A percentile compares a stretch with the other conserved stretches of the same genome.
phyloP scores from a whole-genome alignment of 2,329 filamentous ascomycete genomes.

The Epichloe baconii region DNA sequence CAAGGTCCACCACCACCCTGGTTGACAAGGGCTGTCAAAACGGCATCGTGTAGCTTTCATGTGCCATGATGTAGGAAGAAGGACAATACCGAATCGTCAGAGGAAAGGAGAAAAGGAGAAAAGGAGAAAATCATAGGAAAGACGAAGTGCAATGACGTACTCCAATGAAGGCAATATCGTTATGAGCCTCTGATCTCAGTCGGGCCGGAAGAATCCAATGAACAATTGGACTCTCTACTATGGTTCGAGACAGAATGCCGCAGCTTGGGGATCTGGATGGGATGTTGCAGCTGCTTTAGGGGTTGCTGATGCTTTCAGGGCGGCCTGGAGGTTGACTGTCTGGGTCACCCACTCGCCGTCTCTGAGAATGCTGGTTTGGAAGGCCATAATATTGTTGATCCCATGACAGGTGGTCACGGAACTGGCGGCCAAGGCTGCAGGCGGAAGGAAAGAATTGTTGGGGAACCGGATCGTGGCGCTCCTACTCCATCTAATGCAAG shows the following conservation, averaged over 20 bases:
- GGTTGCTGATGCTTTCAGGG: slow-evolving; percentile 25
- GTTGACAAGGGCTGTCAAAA: background rate
- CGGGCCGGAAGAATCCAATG: slow-evolving; percentile 71
- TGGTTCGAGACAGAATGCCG: slow-evolving; percentile 66
- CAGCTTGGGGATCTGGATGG: slow-evolving; percentile 35
- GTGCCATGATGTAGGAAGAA: background rate
- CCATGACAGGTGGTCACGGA: slow-evolving; percentile 6
- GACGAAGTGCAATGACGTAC: slow-evolving; percentile 31
- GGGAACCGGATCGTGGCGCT: background rate
- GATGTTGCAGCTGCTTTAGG: slow-evolving; percentile 19
- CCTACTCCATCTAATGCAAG: background rate
- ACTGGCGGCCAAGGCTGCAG: background rate
- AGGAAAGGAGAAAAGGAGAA: background rate
- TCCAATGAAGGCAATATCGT: slow-evolving; percentile 80
- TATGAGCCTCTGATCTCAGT: slow-evolving; percentile 53
- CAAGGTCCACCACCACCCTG: background rate
- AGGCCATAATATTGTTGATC: slow-evolving; percentile 25
- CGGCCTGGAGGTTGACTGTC: slow-evolving; percentile 30
- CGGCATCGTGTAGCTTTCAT: background rate
- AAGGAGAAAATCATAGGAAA: background rate
- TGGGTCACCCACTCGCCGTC: slow-evolving; percentile 45
- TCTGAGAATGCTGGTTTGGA: slow-evolving; percentile 41
- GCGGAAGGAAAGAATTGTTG: background rate
- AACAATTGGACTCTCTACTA: slow-evolving; percentile 62
- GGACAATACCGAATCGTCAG: background rate